phyloP scores from a whole-genome alignment of 2,329 filamentous ascomycete species.

The Proliferodiscus dingleyae region DNA sequence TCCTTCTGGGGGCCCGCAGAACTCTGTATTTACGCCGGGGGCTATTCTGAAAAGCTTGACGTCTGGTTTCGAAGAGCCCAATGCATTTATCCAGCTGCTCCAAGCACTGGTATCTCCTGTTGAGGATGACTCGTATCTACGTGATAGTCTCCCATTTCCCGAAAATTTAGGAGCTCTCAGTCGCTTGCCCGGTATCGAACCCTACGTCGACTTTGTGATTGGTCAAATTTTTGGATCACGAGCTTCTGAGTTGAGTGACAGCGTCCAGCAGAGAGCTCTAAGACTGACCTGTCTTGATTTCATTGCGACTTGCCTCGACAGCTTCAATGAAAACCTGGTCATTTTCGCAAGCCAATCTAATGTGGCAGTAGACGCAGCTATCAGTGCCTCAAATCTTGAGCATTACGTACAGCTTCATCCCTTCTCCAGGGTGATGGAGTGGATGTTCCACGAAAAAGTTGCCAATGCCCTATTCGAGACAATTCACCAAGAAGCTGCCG shows the following conservation, averaged over 20 bases:
- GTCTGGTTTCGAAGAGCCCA: slow-evolving; percentile 76
- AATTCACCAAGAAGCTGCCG: slow-evolving; percentile 69
- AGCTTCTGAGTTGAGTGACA: slow-evolving; percentile 52
- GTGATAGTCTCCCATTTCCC: slow-evolving; percentile 78
- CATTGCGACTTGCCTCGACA: slow-evolving; percentile 69
- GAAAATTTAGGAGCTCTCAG: slow-evolving; percentile 75
- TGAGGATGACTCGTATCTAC: slow-evolving; percentile 54
- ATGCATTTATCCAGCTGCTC: slow-evolving; percentile 76
- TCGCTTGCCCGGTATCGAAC: slow-evolving; percentile 80
- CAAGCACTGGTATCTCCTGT: slow-evolving; percentile 66
- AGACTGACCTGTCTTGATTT: slow-evolving; percentile 81
- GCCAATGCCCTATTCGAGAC: slow-evolving; percentile 72
- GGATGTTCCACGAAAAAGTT: slow-evolving; percentile 93
- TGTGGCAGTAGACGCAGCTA: slow-evolving; percentile 68
- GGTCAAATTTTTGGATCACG: slow-evolving; percentile 68
- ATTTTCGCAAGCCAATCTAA: slow-evolving; percentile 76
- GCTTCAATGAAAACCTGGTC: slow-evolving; percentile 92
- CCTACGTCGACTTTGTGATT: slow-evolving; percentile 87
- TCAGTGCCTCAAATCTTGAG: slow-evolving; percentile 68
- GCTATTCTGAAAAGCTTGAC: slow-evolving; percentile 70
- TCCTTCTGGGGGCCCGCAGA: slow-evolving; percentile 15
- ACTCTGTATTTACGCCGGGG: slow-evolving; percentile 45
- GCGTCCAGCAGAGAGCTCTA: slow-evolving; percentile 66
- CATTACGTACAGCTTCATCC: slow-evolving; percentile 85
- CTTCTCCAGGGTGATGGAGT: slow-evolving; percentile 93